These are phyloP conservation scores for Vitis hybrid DNA, from an alignment of 177 flowering plant genomes.

Conservation along the genomic window DNA sequence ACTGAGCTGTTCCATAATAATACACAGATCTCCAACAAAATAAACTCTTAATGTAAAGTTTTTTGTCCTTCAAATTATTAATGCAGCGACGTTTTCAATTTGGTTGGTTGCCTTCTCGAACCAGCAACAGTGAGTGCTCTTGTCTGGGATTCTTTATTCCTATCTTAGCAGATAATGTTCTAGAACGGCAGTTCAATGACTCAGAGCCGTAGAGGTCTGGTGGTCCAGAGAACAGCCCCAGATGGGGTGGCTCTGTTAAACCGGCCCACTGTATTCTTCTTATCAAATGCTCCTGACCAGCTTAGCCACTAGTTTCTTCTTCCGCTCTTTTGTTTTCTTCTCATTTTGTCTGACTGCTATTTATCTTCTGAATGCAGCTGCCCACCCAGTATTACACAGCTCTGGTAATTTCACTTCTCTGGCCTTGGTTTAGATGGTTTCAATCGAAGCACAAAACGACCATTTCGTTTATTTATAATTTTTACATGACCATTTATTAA, in stretches of 20 bases:
- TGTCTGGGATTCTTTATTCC: not conserved
- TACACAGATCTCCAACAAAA: too few species aligned
- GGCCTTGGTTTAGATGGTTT: too few species aligned
- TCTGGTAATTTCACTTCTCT: slow-evolving; percentile 44
- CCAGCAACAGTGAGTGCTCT: slow-evolving; percentile 69
- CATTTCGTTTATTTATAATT: not conserved
- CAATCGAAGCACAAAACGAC: too few species aligned
- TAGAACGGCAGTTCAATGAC: not conserved
- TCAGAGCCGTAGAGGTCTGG: not conserved
- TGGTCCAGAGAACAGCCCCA: not conserved
- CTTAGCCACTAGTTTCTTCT: not conserved
- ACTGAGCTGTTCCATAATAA: too few species aligned
- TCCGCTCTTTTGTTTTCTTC: not conserved
- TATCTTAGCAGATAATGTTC: too few species aligned
- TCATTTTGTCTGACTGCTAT: not conserved
- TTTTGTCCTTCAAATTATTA: not conserved
- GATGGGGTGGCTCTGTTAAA: not conserved
- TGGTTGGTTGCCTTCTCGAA: slow-evolving; percentile 82
- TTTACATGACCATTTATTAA: not conserved
- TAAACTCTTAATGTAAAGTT: too few species aligned
- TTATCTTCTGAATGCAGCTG: slow-evolving; percentile 53
- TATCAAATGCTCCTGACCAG: not conserved
- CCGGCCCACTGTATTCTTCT: not conserved
- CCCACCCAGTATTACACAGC: slow-evolving; percentile 97
- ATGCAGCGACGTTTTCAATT: slow-evolving; percentile 76